These are phyloP conservation scores for Coriolopsis trogii DNA, from an alignment of 1,284 basidiomycete species.

Conservation along the genomic window DNA sequence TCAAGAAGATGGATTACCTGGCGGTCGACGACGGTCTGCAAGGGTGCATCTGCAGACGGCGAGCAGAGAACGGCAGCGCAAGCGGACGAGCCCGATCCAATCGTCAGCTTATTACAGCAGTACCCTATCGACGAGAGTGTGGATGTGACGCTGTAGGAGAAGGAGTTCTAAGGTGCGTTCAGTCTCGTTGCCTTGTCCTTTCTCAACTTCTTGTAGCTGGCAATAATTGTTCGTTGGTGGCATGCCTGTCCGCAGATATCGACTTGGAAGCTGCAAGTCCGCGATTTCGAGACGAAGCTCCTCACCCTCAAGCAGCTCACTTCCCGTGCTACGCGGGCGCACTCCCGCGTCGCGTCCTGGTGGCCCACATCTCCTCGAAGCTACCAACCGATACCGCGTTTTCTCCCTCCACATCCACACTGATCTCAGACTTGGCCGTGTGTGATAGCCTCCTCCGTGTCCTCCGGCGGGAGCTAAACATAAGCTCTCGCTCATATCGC, in stretches of 20 bases:
- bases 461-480: constrained; percentile 72
- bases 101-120: constrained; percentile 54
- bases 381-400: constrained; percentile 55
- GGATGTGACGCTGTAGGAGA: constrained; percentile 55
- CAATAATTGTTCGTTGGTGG: background rate
- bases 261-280: constrained; percentile 76
- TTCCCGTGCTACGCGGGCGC: constrained; percentile 85
- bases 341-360: constrained; percentile 66
- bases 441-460: constrained; percentile 66
- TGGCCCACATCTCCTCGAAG: constrained; percentile 57
- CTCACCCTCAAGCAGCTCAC: constrained; percentile 70
- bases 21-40: constrained; percentile 82
- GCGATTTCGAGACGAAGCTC: constrained; percentile 51
- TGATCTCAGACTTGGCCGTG: too few relatives aligned
- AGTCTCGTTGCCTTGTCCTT: constrained; percentile 5
- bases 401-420: constrained; percentile 21
- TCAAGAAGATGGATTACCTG: constrained; percentile 98
- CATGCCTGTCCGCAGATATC: too few relatives aligned
- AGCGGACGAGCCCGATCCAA: constrained; percentile 42
- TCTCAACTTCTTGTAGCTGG: too few relatives aligned
- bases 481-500: constrained; percentile 56
- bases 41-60: constrained; percentile 6
- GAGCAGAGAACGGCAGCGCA: constrained; percentile 1
- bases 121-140: constrained; percentile 55
- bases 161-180: constrained; percentile 60